Base-by-base conservation (phyloP, 805 yeast genomes). In the Saccharomycopsis sp. region DNA sequence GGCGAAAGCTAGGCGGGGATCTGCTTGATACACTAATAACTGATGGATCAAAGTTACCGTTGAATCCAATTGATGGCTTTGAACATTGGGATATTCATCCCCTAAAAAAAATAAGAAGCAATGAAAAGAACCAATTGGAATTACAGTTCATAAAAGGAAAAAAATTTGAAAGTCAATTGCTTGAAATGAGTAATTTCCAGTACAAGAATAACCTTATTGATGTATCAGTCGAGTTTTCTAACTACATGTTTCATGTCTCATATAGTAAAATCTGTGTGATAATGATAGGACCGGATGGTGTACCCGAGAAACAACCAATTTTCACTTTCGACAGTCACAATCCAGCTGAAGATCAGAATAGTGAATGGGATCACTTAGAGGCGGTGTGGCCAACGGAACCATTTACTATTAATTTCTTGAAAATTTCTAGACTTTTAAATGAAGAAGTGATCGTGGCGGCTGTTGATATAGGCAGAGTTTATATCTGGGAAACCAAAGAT, bases 371-470 rank as follows among this genome's bases (percentile, higher is more conserved):
- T 52, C 48, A 71, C 27, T 54, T 58, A 5, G 59, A 65, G 6
- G 67, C 77, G 4, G 74, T 79, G 1, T 72, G 74, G 73, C 75
- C 78, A 0, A 63, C 63, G 40, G 66, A 62, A 40, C 82, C 83
- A 1, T 81, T 76, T 55, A 66, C 78, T 0, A 66, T 80, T 19
- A 81, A 81, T 51, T 71, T 57, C 51, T 41, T 81, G 35, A 73
- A 67, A 42, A 51, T 64, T 5, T 61, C 59, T 0, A 51, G 44
- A 19, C 66, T 77, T 47, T 50, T 59, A 19, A 66, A 60, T 1
- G 53, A 56, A 14, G 74, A 71, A 43, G 70, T 73, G 0, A 46
- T 83, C 4, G 69, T 65, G 1, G 67, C 66, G 2, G 75, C 81
- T 38, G 52, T 66, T 13, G 86, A 80, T 54, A 77, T 76, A 56